A percentile compares a stretch with the other conserved stretches of the same genome.
Evolutionary conservation across 1,284 basidiomycete species (phyloP).

Genomic region (Vanrija pseudolonga): DNA sequence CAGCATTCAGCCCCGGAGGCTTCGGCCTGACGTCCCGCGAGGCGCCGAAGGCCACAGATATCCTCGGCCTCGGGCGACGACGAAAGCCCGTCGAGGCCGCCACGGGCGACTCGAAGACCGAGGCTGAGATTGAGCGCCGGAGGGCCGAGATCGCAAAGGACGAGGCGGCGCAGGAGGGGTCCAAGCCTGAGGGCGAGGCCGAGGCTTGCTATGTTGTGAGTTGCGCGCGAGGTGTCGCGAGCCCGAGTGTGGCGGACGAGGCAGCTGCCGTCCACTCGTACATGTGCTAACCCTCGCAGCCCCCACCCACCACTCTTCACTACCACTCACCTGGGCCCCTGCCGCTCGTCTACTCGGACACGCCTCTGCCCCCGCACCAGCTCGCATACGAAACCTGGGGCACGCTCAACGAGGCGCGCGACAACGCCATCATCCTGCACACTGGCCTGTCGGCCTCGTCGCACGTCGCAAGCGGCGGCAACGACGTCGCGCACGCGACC

Average conservation of each 20-base stretch:
- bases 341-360: conserved; percentile 67
- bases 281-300: conserved; percentile 18
- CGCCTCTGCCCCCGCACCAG: conserved; percentile 61
- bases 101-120: conserved; percentile 14
- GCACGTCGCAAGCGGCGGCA: conserved; percentile 79
- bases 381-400: conserved; percentile 99
- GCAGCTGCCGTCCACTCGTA: background rate
- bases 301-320: conserved; percentile 45
- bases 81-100: conserved; percentile 1
- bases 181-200: conserved; percentile 35
- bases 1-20: conserved; percentile 45
- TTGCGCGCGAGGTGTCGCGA: background rate
- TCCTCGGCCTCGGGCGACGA: conserved; percentile 1
- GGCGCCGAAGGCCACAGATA: conserved; percentile 12
- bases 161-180: conserved; percentile 24
- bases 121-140: conserved; percentile 21
- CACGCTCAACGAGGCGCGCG: conserved; percentile 66
- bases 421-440: conserved; percentile 94
- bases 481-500: conserved; percentile 64
- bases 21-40: conserved; percentile 39
- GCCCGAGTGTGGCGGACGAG: background rate
- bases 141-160: conserved; percentile 24
- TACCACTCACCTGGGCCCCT: conserved; percentile 65
- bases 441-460: conserved; percentile 94
- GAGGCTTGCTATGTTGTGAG: conserved; percentile 50